Percentiles rank a stretch among this genome's conserved stretches.
Conservation (phyloP, 148 eudicot genomes). For the Cornus controversa region DNA sequence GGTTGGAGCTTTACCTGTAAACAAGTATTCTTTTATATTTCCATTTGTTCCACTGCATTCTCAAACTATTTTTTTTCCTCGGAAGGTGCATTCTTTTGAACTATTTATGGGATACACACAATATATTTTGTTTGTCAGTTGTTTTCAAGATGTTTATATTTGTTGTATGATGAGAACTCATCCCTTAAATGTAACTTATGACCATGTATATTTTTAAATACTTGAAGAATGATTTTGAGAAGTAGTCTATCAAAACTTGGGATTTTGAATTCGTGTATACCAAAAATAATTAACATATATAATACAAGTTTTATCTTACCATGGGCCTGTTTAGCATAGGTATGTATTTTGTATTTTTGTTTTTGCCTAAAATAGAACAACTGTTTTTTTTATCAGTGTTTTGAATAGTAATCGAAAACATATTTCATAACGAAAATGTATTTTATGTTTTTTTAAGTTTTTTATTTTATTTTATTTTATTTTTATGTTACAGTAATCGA, state of each 20-base stretch:
- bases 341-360: too few relatives aligned
- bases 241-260: not conserved
- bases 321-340: too few relatives aligned
- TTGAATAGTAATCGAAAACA: too few relatives aligned
- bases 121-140: not conserved
- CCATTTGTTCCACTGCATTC: not conserved
- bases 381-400: too few relatives aligned
- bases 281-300: too few relatives aligned
- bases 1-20: not conserved
- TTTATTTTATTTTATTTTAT: too few relatives aligned
- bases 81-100: not conserved
- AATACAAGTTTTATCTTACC: too few relatives aligned
- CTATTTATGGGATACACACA: not conserved
- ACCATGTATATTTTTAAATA: not conserved
- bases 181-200: not conserved
- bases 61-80: not conserved
- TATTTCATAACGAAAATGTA: too few relatives aligned
- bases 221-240: not conserved
- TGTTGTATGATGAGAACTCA: slow-evolving; percentile 1
- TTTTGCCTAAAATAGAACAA: too few relatives aligned
- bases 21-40: not conserved
- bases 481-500: too few relatives aligned
- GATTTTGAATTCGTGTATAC: too few relatives aligned
- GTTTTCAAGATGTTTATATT: not conserved
- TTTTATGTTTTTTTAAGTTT: too few relatives aligned